Conservation (phyloP, 2,329 filamentous ascomycete genomes). For the Phialemonium atrogriseum region DNA sequence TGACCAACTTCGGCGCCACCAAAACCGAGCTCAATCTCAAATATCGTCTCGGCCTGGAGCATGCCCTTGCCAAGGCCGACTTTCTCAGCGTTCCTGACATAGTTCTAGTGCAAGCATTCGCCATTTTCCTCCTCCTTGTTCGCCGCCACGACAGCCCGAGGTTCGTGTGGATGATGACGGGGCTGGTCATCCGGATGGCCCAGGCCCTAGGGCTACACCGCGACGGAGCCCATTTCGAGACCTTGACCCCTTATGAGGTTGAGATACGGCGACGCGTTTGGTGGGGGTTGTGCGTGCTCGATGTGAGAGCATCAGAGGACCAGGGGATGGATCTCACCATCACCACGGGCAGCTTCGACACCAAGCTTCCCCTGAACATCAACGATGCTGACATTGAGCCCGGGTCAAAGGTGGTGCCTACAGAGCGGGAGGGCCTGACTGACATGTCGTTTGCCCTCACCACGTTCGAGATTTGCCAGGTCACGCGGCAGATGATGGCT, state of each 20-base stretch:
- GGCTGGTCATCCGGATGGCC: conserved; percentile 48
- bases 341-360: conserved; percentile 32
- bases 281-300: conserved; percentile 51
- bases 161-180: conserved; percentile 52
- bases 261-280: conserved; percentile 54
- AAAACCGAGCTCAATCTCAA: conserved; percentile 36
- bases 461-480: conserved; percentile 24
- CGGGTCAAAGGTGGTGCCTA: conserved; percentile 36
- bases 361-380: conserved; percentile 39
- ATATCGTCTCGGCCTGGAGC: conserved; percentile 46
- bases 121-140: conserved; percentile 44
- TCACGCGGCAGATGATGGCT: conserved; percentile 29
- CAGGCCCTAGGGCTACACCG: conserved; percentile 54
- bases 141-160: conserved; percentile 39
- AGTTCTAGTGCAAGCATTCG: conserved; percentile 48
- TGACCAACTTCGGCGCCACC: conserved; percentile 30
- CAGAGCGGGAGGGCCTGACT: conserved; percentile 39
- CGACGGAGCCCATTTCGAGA: conserved; percentile 37
- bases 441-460: conserved; percentile 37
- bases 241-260: conserved; percentile 47
- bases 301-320: conserved; percentile 46
- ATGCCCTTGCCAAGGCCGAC: conserved; percentile 48
- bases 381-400: conserved; percentile 40
- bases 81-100: conserved; percentile 51
- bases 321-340: conserved; percentile 33